Evolutionary conservation across 1,284 basidiomycete genomes (phyloP).

Genomic region (Fomes fomentarius): DNA sequence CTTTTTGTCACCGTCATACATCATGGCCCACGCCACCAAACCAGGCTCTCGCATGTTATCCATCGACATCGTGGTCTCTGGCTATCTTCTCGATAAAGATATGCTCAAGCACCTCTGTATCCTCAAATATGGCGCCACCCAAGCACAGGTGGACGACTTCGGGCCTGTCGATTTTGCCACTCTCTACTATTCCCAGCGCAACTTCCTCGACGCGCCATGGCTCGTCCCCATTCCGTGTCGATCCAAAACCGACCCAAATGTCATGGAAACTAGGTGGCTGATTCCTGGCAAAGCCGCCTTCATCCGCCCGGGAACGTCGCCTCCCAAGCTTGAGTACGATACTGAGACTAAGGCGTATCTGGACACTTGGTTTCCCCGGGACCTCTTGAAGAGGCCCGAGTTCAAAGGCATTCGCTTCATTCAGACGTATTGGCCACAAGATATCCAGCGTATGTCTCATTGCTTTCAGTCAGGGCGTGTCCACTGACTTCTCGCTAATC

Average conservation of each 20-base stretch:
- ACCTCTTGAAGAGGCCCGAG: background rate
- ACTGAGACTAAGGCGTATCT: background rate
- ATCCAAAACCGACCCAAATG: background rate
- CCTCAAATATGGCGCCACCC: background rate
- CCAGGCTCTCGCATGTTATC: too few relatives aligned
- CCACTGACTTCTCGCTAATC: too few relatives aligned
- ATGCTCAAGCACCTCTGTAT: background rate
- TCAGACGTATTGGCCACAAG: background rate
- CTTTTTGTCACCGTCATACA: too few relatives aligned
- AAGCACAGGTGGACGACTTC: background rate
- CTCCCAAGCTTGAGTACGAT: background rate
- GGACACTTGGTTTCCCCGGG: background rate
- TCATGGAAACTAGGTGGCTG: background rate
- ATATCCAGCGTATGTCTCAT: background rate
- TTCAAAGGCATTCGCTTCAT: background rate
- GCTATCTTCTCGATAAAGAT: background rate
- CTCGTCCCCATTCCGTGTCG: background rate
- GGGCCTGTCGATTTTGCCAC: background rate
- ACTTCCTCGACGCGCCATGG: background rate
- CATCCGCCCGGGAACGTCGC: background rate
- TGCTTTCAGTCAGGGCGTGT: too few relatives aligned
- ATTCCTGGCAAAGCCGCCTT: background rate
- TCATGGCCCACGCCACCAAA: too few relatives aligned
- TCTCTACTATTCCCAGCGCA: background rate
- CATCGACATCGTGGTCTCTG: background rate